Base-by-base conservation (phyloP, 306 rosid species). In the Corylus americana region DNA sequence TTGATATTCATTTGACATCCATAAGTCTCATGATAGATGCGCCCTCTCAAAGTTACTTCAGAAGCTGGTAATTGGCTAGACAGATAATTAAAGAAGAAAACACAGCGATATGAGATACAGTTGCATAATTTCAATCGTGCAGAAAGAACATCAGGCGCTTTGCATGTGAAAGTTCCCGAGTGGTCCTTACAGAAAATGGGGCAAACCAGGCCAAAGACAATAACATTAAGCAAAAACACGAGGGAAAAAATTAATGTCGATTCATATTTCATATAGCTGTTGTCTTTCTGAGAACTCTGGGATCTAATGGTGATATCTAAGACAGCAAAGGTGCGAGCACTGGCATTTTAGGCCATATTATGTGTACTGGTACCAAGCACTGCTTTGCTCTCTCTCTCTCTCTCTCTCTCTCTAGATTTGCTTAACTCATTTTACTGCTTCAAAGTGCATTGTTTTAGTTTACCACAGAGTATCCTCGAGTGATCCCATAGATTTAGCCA, bases 1-100 rank as follows among this genome's bases (percentile, higher is more conserved):
- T 93, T 96, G 18, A 96, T 88, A 55, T 96, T 96, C 99, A 96
- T 96, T 72, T 96, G 98, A 80, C 99, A 96, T 48, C 99, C 98
- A 80, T 96, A 96, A 6, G 98, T 96, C 91, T 96, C 99, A 4
- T 96, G 99, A 85, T 91, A 95, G 77, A 95, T 89, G 48, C 99
- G 90, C 17, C 94, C 97, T 29, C 86, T 84, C 1, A 89, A 77
- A 80, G 90, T 69, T 79, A 73, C 90, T 84, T 93, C 91, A 7
- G 84, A 29, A 45, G 83, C 90, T 20, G 87, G 77, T 49, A 79
- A 81, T 80, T 79, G 44, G 75, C 99, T 93, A 88, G 12, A 76
- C 71, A 7, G 31, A 70, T 37, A 81, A 75, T 55, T 17, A 17
- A 77, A 72, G 31, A 13, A 55, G 11, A 71, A 62, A 58, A 25